These are phyloP conservation scores for Keithomyces neogunnii DNA, from an alignment of 2,329 filamentous ascomycete species.

Conservation along the genomic window DNA sequence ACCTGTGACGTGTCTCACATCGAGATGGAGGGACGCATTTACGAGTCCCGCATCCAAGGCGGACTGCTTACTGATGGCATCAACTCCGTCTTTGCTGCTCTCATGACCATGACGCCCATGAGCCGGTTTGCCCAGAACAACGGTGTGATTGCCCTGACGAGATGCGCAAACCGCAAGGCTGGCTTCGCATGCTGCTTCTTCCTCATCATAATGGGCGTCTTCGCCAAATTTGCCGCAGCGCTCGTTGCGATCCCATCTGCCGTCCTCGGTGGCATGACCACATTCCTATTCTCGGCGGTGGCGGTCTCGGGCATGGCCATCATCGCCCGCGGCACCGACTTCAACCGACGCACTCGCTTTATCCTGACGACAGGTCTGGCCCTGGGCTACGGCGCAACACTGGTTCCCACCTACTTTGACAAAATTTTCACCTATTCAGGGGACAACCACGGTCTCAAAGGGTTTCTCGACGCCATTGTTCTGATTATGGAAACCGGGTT, in stretches of 20 bases:
- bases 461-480: slow-evolving; percentile 67
- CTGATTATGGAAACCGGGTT: slow-evolving; percentile 70
- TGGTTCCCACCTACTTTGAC: slow-evolving; percentile 59
- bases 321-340: slow-evolving; percentile 58
- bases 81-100: slow-evolving; percentile 64
- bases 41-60: slow-evolving; percentile 71
- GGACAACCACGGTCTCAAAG: slow-evolving; percentile 55
- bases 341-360: slow-evolving; percentile 74
- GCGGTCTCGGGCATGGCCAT: slow-evolving; percentile 72
- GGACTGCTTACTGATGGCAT: slow-evolving; percentile 71
- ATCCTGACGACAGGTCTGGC: slow-evolving; percentile 69
- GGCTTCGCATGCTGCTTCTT: slow-evolving; percentile 73
- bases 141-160: slow-evolving; percentile 72
- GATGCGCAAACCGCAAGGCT: slow-evolving; percentile 72
- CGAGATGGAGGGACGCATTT: slow-evolving; percentile 62
- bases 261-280: slow-evolving; percentile 50
- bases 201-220: slow-evolving; percentile 71
- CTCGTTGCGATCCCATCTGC: slow-evolving; percentile 48
- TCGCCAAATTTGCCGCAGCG: slow-evolving; percentile 76
- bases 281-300: slow-evolving; percentile 58
- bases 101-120: slow-evolving; percentile 76
- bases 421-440: slow-evolving; percentile 67
- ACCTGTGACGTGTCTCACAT: slow-evolving; percentile 74
- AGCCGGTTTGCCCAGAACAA: slow-evolving; percentile 79
- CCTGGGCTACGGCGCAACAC: slow-evolving; percentile 62